These are phyloP conservation scores for Aotearoamyces nothofagi DNA, from an alignment of 2,329 filamentous ascomycete species.

Conservation along the genomic window DNA sequence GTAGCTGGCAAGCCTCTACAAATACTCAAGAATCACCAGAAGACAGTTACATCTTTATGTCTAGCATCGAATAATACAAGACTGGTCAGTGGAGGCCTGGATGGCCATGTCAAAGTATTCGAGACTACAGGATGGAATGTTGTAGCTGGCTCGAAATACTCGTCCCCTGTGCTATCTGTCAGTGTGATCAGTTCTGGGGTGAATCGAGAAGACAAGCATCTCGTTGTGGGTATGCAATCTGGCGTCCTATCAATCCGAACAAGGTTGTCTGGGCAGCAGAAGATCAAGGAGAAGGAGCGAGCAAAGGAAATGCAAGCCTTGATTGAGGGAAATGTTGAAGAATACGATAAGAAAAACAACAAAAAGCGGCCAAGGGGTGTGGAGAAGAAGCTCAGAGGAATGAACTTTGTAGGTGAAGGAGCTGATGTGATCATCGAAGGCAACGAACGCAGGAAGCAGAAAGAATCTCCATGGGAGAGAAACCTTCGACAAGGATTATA, in stretches of 20 bases:
- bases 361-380: conserved; percentile 45
- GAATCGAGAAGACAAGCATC: conserved; percentile 70
- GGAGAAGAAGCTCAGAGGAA: conserved; percentile 47
- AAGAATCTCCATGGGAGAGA: conserved; percentile 63
- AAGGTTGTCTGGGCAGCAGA: conserved; percentile 70
- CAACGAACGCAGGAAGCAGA: conserved; percentile 50
- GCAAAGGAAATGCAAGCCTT: conserved; percentile 77
- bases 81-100: conserved; percentile 75
- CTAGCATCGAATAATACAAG: conserved; percentile 68
- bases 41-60: conserved; percentile 82
- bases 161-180: conserved; percentile 76
- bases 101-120: conserved; percentile 95
- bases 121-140: conserved; percentile 93
- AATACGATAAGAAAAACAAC: conserved; percentile 57
- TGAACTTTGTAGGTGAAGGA: conserved; percentile 71
- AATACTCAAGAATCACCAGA: conserved; percentile 87
- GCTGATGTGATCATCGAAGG: conserved; percentile 79
- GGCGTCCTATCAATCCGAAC: conserved; percentile 86
- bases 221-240: conserved; percentile 89
- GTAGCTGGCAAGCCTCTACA: conserved; percentile 80
- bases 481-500: conserved; percentile 70
- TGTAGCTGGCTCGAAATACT: conserved; percentile 87
- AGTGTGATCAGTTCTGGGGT: conserved; percentile 56
- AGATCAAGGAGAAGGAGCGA: conserved; percentile 57
- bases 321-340: conserved; percentile 60